A percentile compares a stretch with the other conserved stretches of the same genome.
Conservation (phyloP, 2,329 filamentous ascomycete species). For the Cladophialophora immunda region DNA sequence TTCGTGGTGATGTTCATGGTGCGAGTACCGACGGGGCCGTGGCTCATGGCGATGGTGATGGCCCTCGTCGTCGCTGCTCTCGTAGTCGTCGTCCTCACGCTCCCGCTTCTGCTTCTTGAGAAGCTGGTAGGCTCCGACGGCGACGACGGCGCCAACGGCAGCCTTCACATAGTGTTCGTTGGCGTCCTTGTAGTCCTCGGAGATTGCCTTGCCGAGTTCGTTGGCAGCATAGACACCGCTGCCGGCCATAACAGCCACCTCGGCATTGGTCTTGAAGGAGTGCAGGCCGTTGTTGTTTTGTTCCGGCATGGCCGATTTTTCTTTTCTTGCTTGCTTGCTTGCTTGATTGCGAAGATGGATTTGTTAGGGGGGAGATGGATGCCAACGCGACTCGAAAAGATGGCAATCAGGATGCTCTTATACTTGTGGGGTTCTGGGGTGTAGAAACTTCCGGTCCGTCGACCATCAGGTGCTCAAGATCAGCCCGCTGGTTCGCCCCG, state of each 20-base stretch:
- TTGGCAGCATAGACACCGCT: conserved; percentile 13
- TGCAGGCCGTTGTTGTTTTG: not conserved
- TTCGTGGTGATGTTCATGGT: conserved; percentile 5
- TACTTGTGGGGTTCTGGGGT: conserved; percentile 3
- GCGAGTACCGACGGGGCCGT: not conserved
- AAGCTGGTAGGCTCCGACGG: conserved; percentile 12
- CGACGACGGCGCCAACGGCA: conserved; percentile 11
- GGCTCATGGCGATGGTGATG: conserved; percentile 4
- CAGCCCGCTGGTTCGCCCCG: not conserved
- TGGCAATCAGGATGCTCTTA: not conserved
- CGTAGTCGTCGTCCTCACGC: not conserved
- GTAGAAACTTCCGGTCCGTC: conserved; percentile 1
- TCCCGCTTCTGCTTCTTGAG: conserved; percentile 5
- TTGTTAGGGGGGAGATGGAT: not conserved
- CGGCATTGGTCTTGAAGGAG: conserved; percentile 4
- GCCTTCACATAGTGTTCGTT: conserved; percentile 17
- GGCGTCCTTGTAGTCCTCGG: conserved; percentile 11
- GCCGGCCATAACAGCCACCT: not conserved
- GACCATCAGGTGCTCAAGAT: not conserved
- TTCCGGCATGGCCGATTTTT: conserved; percentile 10
- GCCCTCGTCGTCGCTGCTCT: not conserved
- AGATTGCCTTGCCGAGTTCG: conserved; percentile 14
- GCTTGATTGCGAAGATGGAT: not conserved
- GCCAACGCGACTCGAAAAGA: not conserved
- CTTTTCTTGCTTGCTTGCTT: not conserved